A percentile compares a stretch with the other conserved stretches of the same genome.
Conservation (phyloP, 352 stramenopile species). For the Phytophthora megakarya region DNA sequence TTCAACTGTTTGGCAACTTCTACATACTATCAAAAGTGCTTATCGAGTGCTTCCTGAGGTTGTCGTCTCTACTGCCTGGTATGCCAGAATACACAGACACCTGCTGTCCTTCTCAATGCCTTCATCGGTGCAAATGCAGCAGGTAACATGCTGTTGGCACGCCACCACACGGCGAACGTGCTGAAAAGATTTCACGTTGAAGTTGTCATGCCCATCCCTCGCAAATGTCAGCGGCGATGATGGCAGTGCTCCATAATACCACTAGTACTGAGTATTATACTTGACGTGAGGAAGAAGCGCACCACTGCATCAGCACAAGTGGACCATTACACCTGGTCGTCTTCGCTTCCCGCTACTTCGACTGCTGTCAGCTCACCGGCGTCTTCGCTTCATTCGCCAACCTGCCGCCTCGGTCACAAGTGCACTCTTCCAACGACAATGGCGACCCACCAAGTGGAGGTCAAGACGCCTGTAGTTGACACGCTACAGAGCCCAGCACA, state of each 20-base stretch:
- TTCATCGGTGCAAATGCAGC: neutral
- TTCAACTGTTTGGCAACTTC: neutral
- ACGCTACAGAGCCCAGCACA: constrained; percentile 30
- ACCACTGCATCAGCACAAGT: constrained; percentile 13
- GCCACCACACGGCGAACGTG: no score
- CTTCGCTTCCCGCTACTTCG: constrained; percentile 12
- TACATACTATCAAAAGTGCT: neutral
- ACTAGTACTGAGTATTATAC: constrained; percentile 15
- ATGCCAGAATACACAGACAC: no score
- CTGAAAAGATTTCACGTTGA: constrained; percentile 19
- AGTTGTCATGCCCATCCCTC: constrained; percentile 15
- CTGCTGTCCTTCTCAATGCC: no score
- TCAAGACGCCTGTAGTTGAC: constrained; percentile 35
- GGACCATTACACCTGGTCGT: constrained; percentile 1
- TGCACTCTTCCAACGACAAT: constrained; percentile 5
- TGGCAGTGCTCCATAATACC: constrained; percentile 18
- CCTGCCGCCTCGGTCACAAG: constrained; percentile 26
- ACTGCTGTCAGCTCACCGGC: neutral
- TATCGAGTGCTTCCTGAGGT: neutral
- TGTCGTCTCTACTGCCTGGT: no score
- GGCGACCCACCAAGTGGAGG: constrained; percentile 29
- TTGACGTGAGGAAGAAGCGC: constrained; percentile 28
- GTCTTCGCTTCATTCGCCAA: constrained; percentile 31
- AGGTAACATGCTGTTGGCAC: neutral
- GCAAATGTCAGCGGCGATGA: constrained; percentile 21